Base-by-base conservation (phyloP, 129 eudicot genomes). In the Glebionis coronaria region DNA sequence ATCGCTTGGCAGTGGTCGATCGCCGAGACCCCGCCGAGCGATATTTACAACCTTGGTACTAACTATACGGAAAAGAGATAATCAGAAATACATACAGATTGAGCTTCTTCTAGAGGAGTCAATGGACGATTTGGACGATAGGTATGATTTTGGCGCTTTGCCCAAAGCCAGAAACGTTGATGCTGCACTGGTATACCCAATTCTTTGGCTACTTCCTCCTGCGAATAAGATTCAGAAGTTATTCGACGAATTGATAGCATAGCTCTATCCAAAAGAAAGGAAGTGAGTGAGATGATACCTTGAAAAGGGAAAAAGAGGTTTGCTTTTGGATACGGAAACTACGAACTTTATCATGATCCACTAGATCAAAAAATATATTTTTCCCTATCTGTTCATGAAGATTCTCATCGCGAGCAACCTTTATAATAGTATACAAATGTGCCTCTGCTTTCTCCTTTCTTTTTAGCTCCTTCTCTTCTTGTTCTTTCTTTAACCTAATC, bases 131-230 rank as follows among this genome's bases (percentile, higher is more conserved):
- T 82, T 46, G 95, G 95, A 14, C 91, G 85, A 63, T 88, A 84
- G 1, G 95, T 88, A 51, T 88, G 88, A 53, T 88, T 88, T 73
- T 88, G 88, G 29, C 91, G 85, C 73, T 84, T 88, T 73, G 90
- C 95, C 95, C 95, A 88, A 25, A 81, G 52, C 95, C 95, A 88
- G 72, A 84, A 88, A 27, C 95, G 88, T 20, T 82, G 95, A 69
- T 73, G 75, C 54, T 80, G 86, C 72, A 88, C 90, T 27, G 95
- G 88, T 71, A 88, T 71, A 38, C 90, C 90, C 56, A 82, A 82
- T 62, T 88, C 88, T 67, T 84, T 88, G 18, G 95, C 91, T 66
- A 88, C 88, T 63, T 88, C 95, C 71, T 88, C 95, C 95, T 88
- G 82, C 10, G 7, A 35, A 35, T 35, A 7, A 35, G 10, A 35